Percentiles rank a stretch among this genome's conserved stretches.
These are phyloP conservation scores for Purshia tridentata DNA, from an alignment of 306 rosid genomes.

Conservation along the genomic window DNA sequence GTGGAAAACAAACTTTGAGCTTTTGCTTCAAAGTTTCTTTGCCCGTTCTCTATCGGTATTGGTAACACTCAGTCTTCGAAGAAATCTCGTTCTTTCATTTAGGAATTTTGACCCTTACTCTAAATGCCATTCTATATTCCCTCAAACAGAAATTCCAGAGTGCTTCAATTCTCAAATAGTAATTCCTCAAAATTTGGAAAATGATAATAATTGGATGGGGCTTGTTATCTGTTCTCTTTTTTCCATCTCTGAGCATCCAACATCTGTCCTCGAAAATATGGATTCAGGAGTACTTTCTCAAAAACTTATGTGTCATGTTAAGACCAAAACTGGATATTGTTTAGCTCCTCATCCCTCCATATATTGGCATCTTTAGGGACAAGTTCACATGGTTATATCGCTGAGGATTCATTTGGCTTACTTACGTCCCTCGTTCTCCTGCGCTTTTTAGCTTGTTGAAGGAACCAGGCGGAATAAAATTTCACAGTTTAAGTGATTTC, in stretches of 20 bases:
- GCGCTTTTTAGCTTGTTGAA: background rate
- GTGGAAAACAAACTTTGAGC: background rate
- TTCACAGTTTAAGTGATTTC: background rate
- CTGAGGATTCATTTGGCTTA: background rate
- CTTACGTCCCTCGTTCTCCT: background rate
- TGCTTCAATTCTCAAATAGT: too few species aligned
- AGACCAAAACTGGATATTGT: background rate
- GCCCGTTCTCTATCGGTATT: background rate
- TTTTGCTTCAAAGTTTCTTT: background rate
- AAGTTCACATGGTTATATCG: background rate
- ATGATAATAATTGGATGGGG: slow-evolving; percentile 20
- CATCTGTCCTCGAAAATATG: background rate
- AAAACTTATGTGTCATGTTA: background rate
- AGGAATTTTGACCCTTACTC: background rate
- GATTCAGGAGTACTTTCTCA: background rate
- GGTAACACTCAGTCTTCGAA: background rate
- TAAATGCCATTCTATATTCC: background rate
- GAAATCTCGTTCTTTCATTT: background rate
- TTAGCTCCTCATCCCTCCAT: background rate
- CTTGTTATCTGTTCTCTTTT: slow-evolving; percentile 16
- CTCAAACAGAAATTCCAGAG: background rate
- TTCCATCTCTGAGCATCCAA: slow-evolving; percentile 9
- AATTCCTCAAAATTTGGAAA: background rate
- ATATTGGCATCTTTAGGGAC: background rate
- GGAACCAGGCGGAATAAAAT: background rate